Evolutionary conservation across 345 rosid genomes (phyloP), one percentile per base, ranked within the genome.

Genomic region (Gossypium ekmanianum): DNA sequence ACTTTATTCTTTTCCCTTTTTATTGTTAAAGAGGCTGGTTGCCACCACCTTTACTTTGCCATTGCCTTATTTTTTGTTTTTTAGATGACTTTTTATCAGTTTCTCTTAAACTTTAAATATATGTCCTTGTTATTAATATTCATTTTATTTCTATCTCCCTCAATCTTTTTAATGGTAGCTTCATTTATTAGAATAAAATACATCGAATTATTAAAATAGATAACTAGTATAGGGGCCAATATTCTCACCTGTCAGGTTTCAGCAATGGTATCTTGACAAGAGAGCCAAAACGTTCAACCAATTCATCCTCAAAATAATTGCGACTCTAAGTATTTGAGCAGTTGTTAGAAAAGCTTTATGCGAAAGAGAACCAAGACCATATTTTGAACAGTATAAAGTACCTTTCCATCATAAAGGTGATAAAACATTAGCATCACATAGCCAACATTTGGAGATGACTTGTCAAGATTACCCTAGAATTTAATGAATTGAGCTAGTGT

Each of bases 391-490:
- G 43, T 16, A 18, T 79, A 73, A 51, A 77, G 50, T 90, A 88
- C 99, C 95, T 95, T 95, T 76, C 97, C 97, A 81, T 95, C 98
- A 73, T 93, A 93, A 74, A 95, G 97, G 81, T 93, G 93, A 84
- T 93, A 90, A 80, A 95, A 95, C 98, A 95, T 90, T 64, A 93
- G 84, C 75, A 95, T 89, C 79, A 95, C 99, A 83, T 88, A 90
- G 55, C 99, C 99, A 72, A 91, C 97, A 80, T 90, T 95, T 76
- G 87, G 81, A 79, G 96, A 89, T 54, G 81, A 81, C 79, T 89
- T 93, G 83, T 95, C 99, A 71, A 95, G 94, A 86, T 93, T 93
- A n/a, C 99, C 99, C 99, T 93, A 79, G 11, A 75, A 79, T 73
- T 58, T 51, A 81, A 58, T 81, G 73, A 68, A 78, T 71, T 48